Evolutionary conservation across 2,329 filamentous ascomycete species (phyloP).

Genomic region (Colletotrichum salicis): DNA sequence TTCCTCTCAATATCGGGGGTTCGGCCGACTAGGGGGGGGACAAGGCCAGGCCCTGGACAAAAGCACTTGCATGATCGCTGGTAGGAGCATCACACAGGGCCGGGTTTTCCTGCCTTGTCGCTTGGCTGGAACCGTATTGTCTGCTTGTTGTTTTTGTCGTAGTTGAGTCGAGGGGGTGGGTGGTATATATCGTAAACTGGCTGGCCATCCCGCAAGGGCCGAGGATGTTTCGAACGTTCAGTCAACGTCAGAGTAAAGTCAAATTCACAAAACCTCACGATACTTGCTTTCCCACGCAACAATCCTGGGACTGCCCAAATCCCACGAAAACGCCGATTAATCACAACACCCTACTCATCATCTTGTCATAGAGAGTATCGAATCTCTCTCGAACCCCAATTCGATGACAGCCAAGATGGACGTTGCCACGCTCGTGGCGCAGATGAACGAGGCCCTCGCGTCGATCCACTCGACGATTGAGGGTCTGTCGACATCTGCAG

Average conservation of each 20-base stretch:
- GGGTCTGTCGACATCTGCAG: slow-evolving; percentile 42
- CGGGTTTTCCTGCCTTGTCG: slow-evolving; percentile 15
- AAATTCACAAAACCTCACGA: slow-evolving; percentile 12
- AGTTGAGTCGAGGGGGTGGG: slow-evolving; percentile 7
- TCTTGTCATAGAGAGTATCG: background rate
- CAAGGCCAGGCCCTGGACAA: slow-evolving; percentile 14
- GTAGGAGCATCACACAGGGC: slow-evolving; percentile 21
- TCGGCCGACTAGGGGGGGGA: slow-evolving; percentile 6
- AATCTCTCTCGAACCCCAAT: slow-evolving; percentile 7
- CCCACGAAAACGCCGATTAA: background rate
- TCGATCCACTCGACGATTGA: slow-evolving; percentile 51
- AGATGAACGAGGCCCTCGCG: slow-evolving; percentile 55
- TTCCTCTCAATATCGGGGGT: slow-evolving; percentile 13
- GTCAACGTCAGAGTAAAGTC: slow-evolving; percentile 11
- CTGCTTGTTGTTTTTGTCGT: slow-evolving; percentile 3
- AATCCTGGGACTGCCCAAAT: background rate
- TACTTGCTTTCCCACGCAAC: background rate
- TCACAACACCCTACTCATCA: background rate
- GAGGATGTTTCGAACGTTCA: slow-evolving; percentile 10
- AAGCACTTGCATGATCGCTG: slow-evolving; percentile 24
- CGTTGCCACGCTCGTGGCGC: slow-evolving; percentile 51
- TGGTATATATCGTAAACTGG: slow-evolving; percentile 32
- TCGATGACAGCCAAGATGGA: slow-evolving; percentile 42
- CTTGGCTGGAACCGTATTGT: slow-evolving; percentile 13
- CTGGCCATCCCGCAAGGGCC: slow-evolving; percentile 12